Evolutionary conservation across 306 rosid species (phyloP).

Genomic region (Adenanthera pavonina): DNA sequence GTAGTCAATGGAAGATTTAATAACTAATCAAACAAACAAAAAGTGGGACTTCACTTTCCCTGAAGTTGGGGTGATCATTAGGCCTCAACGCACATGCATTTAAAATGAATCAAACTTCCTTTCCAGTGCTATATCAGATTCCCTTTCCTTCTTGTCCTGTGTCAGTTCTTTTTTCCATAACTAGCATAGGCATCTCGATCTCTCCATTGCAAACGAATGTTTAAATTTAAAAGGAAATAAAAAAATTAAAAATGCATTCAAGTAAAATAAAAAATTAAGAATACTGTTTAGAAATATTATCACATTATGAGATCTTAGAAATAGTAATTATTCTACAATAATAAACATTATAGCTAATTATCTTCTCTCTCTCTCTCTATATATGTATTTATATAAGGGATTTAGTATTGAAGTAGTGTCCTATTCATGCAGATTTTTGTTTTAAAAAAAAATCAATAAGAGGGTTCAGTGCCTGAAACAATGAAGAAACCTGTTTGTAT

Average conservation of each 20-base stretch:
- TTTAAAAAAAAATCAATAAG: background rate
- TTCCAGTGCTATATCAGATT: background rate
- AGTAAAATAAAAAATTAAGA: background rate
- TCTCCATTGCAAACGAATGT: background rate
- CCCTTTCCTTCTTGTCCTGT: background rate
- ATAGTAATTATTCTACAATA: too few species aligned
- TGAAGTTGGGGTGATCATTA: conserved; percentile 47
- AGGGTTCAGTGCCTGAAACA: background rate
- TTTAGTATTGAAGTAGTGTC: too few species aligned
- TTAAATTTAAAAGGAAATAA: background rate
- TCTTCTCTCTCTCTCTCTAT: too few species aligned
- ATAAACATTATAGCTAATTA: too few species aligned
- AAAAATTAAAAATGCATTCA: background rate
- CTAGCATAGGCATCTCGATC: background rate
- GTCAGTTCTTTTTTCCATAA: background rate
- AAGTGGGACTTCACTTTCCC: conserved; percentile 38
- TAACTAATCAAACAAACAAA: background rate
- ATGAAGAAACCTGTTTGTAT: background rate
- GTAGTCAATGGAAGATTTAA: background rate
- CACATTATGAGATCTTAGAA: too few species aligned
- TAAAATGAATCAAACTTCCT: background rate
- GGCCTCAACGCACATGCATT: conserved; percentile 41
- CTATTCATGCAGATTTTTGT: too few species aligned
- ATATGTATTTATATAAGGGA: too few species aligned
- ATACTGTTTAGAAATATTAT: background rate